These are phyloP conservation scores for Quercus gilva DNA, from an alignment of 306 rosid genomes.

Conservation along the genomic window DNA sequence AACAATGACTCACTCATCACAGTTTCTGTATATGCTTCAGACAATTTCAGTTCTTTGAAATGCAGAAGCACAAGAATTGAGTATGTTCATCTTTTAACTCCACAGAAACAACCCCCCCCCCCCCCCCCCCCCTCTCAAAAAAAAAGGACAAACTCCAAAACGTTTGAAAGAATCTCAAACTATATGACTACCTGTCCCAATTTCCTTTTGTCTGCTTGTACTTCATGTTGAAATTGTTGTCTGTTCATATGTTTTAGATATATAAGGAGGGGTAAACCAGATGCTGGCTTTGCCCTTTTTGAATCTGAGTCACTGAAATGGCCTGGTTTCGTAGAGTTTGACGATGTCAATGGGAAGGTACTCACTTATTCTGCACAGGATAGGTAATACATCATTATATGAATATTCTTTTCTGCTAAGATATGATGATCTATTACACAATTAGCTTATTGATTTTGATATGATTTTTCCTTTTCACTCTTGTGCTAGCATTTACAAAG, in stretches of 20 bases:
- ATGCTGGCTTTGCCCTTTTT: constrained; percentile 98
- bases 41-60: constrained; percentile 95
- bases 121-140: not conserved
- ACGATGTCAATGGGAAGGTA: constrained; percentile 99
- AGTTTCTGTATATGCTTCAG: constrained; percentile 97
- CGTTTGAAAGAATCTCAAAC: constrained; percentile 2
- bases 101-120: not conserved
- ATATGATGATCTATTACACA: constrained; percentile 12
- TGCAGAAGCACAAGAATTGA: constrained; percentile 98
- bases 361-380: constrained; percentile 96
- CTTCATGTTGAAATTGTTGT: constrained; percentile 11
- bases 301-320: constrained; percentile 97
- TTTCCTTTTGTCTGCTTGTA: constrained; percentile 4
- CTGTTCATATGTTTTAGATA: constrained; percentile 48
- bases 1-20: constrained; percentile 98
- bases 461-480: constrained; percentile 12
- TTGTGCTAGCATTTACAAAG: constrained; percentile 81
- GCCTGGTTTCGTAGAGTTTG: constrained; percentile 99
- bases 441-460: constrained; percentile 28
- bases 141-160: not conserved
- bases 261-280: constrained; percentile 89
- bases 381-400: constrained; percentile 37
- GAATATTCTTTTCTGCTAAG: not conserved
- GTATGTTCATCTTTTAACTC: constrained; percentile 40
- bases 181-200: not conserved